phyloP scores from a whole-genome alignment of 2,329 filamentous ascomycete genomes.

The Calonectria crousiana region DNA sequence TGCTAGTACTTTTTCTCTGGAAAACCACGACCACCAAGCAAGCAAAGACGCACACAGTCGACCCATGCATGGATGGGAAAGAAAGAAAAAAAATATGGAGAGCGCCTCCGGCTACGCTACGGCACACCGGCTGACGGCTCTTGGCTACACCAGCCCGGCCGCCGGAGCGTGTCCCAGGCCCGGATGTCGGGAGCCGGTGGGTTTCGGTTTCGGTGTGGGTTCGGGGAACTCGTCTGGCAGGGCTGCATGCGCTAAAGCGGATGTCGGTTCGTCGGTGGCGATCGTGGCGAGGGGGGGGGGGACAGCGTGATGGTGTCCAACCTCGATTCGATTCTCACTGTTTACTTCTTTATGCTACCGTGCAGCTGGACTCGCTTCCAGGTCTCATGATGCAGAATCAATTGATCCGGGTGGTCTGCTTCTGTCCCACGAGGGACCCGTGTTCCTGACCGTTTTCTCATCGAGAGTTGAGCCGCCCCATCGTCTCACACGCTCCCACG shows the following conservation, averaged over 20 bases:
- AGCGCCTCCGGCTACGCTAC: background rate
- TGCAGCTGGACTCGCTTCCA: no score
- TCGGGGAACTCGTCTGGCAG: constrained; percentile 12
- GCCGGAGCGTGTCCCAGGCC: constrained; percentile 37
- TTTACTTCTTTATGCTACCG: background rate
- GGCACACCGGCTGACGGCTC: background rate
- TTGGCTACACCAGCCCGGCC: constrained; percentile 25
- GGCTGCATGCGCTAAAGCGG: constrained; percentile 7
- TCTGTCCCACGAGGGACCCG: background rate
- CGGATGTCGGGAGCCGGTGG: constrained; percentile 24
- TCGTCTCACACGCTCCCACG: background rate
- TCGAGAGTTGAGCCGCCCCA: background rate
- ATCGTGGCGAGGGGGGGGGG: background rate
- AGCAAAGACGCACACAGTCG: background rate
- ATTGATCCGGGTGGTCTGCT: background rate
- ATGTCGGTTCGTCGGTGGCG: constrained; percentile 26
- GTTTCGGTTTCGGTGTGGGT: constrained; percentile 11
- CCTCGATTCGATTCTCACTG: background rate
- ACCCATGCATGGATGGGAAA: background rate
- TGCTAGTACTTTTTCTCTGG: background rate
- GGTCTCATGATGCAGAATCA: background rate
- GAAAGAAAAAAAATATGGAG: background rate
- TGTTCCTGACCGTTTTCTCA: background rate
- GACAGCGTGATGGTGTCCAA: background rate
- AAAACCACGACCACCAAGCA: background rate